phyloP scores from a whole-genome alignment of 306 rosid species.

The Betula pendula region DNA sequence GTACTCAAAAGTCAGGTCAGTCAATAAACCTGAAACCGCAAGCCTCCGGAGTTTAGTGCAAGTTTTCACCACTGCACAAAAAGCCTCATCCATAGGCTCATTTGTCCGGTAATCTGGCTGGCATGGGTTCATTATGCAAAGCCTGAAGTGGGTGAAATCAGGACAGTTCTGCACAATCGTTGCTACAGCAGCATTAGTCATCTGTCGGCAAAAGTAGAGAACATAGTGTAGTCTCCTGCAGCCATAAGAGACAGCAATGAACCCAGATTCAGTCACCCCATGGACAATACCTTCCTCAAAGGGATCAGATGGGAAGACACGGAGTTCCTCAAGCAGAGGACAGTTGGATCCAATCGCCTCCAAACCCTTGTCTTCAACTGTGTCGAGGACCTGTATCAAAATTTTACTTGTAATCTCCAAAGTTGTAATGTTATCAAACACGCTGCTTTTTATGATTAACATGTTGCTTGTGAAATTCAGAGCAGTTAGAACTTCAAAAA shows the following conservation, averaged over 20 bases:
- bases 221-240: conserved; percentile 72
- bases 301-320: conserved; percentile 77
- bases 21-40: conserved; percentile 67
- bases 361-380: conserved; percentile 79
- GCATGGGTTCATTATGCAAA: conserved; percentile 73
- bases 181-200: conserved; percentile 92
- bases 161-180: conserved; percentile 82
- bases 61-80: conserved; percentile 76
- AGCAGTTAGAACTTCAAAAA: not conserved
- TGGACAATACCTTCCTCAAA: conserved; percentile 48
- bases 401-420: not conserved
- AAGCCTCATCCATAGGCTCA: conserved; percentile 80
- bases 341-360: conserved; percentile 75
- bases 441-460: not conserved
- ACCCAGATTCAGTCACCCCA: conserved; percentile 79
- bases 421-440: not conserved
- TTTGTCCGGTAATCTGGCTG: conserved; percentile 62
- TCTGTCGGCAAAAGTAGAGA: conserved; percentile 81
- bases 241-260: conserved; percentile 74
- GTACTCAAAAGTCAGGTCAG: conserved; percentile 74
- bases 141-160: conserved; percentile 78
- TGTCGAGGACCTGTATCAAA: conserved; percentile 69
- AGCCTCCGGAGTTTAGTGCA: conserved; percentile 82
- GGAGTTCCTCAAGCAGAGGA: conserved; percentile 85
- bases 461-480: not conserved